phyloP scores from a whole-genome alignment of 1,284 basidiomycete species.

The Pisolithus thermaeus region DNA sequence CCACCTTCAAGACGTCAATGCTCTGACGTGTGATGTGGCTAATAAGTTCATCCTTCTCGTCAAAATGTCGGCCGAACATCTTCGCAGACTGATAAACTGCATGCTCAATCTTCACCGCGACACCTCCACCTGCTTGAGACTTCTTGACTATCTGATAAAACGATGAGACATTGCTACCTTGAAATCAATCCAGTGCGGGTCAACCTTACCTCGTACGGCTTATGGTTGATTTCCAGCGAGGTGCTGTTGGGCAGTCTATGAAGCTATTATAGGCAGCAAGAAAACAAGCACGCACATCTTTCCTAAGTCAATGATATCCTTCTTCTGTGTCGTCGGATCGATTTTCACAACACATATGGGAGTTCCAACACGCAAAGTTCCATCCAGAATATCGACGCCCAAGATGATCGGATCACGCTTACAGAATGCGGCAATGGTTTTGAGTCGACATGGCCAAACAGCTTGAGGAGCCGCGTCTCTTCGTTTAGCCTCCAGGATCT shows the following conservation, averaged over 20 bases:
- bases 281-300: slow-evolving; percentile 69
- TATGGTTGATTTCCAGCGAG: slow-evolving; percentile 94
- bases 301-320: slow-evolving; percentile 87
- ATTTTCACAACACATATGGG: slow-evolving; percentile 92
- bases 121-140: slow-evolving; percentile 89
- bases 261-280: not conserved
- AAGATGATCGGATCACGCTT: slow-evolving; percentile 98
- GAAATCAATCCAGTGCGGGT: not conserved
- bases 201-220: slow-evolving; percentile 58
- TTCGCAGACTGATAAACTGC: slow-evolving; percentile 94
- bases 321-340: slow-evolving; percentile 83
- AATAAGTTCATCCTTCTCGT: slow-evolving; percentile 92
- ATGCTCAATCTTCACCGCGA: slow-evolving; percentile 98
- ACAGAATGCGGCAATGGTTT: slow-evolving; percentile 89
- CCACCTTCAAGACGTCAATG: slow-evolving; percentile 93
- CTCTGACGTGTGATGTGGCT: slow-evolving; percentile 89
- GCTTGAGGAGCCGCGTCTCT: slow-evolving; percentile 91
- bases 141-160: slow-evolving; percentile 79
- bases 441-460: slow-evolving; percentile 95
- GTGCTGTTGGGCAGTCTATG: slow-evolving; percentile 48
- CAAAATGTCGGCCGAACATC: slow-evolving; percentile 92
- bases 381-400: slow-evolving; percentile 96
- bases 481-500: slow-evolving; percentile 90
- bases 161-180: slow-evolving; percentile 17
- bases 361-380: slow-evolving; percentile 89